phyloP scores from a whole-genome alignment of 805 yeast genomes.

The Lipomyces japonicus region DNA sequence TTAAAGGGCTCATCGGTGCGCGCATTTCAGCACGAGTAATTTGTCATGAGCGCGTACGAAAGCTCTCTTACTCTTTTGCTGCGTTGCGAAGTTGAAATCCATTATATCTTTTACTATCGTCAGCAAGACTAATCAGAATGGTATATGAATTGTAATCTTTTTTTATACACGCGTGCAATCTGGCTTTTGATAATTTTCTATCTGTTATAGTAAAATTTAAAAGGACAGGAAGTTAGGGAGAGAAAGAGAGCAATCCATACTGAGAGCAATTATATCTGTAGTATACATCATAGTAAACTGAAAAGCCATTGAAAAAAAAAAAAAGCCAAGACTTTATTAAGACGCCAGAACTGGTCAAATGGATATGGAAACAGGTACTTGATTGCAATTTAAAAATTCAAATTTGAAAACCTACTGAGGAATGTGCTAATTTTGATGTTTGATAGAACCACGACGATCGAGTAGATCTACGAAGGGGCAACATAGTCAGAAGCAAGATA shows the following conservation, averaged over 20 bases:
- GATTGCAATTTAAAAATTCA: constrained; percentile 5
- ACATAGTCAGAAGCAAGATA: constrained; percentile 30
- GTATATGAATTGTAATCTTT: constrained; percentile 37
- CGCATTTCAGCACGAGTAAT: background rate
- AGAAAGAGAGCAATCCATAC: constrained; percentile 17
- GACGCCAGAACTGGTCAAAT: constrained; percentile 51
- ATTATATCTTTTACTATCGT: constrained; percentile 84
- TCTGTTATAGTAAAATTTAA: background rate
- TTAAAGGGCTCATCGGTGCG: background rate
- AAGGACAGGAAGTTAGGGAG: background rate
- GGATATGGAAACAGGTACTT: constrained; percentile 23
- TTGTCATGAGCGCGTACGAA: background rate
- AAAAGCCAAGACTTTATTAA: constrained; percentile 52
- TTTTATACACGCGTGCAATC: background rate
- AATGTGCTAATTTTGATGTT: background rate
- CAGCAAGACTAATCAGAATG: constrained; percentile 71
- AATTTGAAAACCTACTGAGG: too few relatives aligned
- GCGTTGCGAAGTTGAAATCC: too few relatives aligned
- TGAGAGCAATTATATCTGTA: constrained; percentile 51
- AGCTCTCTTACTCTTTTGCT: constrained; percentile 69
- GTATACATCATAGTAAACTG: constrained; percentile 65
- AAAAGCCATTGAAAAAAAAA: constrained; percentile 65
- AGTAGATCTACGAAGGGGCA: constrained; percentile 42
- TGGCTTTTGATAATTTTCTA: background rate
- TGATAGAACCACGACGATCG: constrained; percentile 38